Conservation (phyloP, 1,284 basidiomycete genomes). For the Puccinia horiana region DNA sequence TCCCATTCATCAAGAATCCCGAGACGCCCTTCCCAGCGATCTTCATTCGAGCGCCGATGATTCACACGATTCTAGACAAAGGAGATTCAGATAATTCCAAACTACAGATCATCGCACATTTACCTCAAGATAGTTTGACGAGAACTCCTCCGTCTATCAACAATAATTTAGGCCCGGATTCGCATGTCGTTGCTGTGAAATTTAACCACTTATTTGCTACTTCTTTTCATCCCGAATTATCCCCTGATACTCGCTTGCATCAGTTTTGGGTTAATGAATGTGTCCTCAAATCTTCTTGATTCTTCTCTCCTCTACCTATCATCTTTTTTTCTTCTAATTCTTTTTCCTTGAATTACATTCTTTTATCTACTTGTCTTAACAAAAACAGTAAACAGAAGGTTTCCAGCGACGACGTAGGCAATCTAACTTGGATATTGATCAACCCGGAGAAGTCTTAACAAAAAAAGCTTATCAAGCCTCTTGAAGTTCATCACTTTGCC, state of each 20-base stretch:
- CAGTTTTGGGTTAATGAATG: conserved; percentile 62
- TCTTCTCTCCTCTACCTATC: not conserved
- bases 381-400: too few species aligned
- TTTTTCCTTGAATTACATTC: not conserved
- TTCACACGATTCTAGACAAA: conserved; percentile 51
- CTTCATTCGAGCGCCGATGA: conserved; percentile 90
- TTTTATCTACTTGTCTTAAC: not conserved
- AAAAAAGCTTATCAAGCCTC: too few species aligned
- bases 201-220: conserved; percentile 84
- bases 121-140: conserved; percentile 58
- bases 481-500: too few species aligned
- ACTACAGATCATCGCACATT: conserved; percentile 60
- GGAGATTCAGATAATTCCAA: not conserved
- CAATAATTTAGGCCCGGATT: conserved; percentile 61
- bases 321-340: not conserved
- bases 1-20: conserved; percentile 68
- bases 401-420: too few species aligned
- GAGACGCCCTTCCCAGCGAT: conserved; percentile 75
- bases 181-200: conserved; percentile 78
- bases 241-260: conserved; percentile 81
- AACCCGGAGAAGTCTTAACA: too few species aligned
- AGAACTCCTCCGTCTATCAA: conserved; percentile 43
- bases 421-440: too few species aligned
- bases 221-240: conserved; percentile 93
- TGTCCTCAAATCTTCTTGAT: conserved; percentile 5